phyloP scores from a whole-genome alignment of 2,329 filamentous ascomycete genomes.

The Orbilia oligospora region DNA sequence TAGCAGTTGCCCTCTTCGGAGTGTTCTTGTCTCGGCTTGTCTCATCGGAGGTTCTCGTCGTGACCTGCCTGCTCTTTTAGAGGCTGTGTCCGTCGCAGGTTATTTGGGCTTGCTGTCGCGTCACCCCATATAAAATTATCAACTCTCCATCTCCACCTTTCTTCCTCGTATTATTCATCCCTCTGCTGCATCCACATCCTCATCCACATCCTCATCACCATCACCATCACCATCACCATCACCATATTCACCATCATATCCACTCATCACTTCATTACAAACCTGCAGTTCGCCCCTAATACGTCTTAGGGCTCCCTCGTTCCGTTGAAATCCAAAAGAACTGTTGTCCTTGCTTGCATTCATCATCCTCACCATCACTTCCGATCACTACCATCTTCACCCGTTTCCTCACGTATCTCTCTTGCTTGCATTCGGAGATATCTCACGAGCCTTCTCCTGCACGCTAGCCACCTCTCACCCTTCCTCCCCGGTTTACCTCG shows the following conservation, averaged over 20 bases:
- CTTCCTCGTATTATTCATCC: constrained; percentile 16
- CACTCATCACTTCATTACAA: constrained; percentile 3
- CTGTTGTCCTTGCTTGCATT: constrained; percentile 54
- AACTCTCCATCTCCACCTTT: constrained; percentile 30
- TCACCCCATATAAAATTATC: constrained; percentile 39
- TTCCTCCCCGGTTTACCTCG: constrained; percentile 43
- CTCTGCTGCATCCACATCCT: constrained; percentile 1
- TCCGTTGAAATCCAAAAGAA: constrained; percentile 32
- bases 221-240: constrained; percentile 20
- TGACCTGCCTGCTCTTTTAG: constrained; percentile 27
- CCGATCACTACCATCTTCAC: constrained; percentile 52
- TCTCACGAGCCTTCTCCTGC: constrained; percentile 44
- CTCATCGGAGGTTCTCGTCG: constrained; percentile 46
- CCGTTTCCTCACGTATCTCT: constrained; percentile 33
- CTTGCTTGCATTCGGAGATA: constrained; percentile 38
- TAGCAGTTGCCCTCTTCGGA: constrained; percentile 46
- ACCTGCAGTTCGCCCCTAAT: constrained; percentile 41
- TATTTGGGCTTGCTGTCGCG: constrained; percentile 41
- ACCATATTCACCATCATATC: constrained; percentile 17
- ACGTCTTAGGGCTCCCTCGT: constrained; percentile 45
- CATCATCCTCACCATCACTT: constrained; percentile 51
- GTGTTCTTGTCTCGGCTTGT: constrained; percentile 54
- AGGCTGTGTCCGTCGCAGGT: constrained; percentile 42
- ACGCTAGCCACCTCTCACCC: constrained; percentile 28
- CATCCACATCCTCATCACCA: constrained; percentile 14